phyloP scores from a whole-genome alignment of 257 asterid species.

The Solanum sitiens region DNA sequence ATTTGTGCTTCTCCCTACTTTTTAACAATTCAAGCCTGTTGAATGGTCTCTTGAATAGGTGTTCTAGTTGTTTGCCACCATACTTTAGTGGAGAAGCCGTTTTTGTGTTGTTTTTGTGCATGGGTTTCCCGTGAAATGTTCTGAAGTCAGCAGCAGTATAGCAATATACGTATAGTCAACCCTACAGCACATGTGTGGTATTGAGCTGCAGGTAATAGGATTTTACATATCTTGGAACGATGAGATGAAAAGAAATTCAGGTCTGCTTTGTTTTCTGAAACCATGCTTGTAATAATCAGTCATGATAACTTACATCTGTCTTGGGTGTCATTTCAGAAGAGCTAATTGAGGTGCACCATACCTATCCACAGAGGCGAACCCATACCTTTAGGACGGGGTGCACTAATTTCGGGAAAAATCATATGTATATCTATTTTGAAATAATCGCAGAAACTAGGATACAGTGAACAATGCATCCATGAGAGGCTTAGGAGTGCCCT shows the following conservation, averaged over 20 bases:
- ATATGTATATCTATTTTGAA: too few relatives aligned
- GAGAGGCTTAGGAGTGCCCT: too few relatives aligned
- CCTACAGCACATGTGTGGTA: not conserved
- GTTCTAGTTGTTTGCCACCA: not conserved
- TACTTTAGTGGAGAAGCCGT: not conserved
- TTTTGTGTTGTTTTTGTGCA: not conserved
- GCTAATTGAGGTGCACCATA: not conserved
- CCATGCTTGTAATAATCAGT: not conserved
- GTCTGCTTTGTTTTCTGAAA: not conserved
- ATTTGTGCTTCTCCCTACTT: not conserved
- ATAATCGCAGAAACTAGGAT: too few relatives aligned
- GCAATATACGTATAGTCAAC: not conserved
- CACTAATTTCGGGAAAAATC: too few relatives aligned
- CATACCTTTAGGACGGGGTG: too few relatives aligned
- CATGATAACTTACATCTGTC: not conserved
- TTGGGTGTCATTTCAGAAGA: not conserved
- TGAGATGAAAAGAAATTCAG: not conserved
- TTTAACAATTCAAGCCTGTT: not conserved
- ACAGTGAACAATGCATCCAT: too few relatives aligned
- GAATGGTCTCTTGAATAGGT: not conserved
- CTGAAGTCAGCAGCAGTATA: not conserved
- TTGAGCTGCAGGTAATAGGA: not conserved
- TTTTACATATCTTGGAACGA: not conserved
- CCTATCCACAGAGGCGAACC: not conserved
- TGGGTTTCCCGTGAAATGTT: not conserved